Evolutionary conservation across 225 moss, liverwort and hornwort genomes (phyloP), one percentile per base, ranked within the genome.

Genomic region (Rhytidiadelphus loreus): DNA sequence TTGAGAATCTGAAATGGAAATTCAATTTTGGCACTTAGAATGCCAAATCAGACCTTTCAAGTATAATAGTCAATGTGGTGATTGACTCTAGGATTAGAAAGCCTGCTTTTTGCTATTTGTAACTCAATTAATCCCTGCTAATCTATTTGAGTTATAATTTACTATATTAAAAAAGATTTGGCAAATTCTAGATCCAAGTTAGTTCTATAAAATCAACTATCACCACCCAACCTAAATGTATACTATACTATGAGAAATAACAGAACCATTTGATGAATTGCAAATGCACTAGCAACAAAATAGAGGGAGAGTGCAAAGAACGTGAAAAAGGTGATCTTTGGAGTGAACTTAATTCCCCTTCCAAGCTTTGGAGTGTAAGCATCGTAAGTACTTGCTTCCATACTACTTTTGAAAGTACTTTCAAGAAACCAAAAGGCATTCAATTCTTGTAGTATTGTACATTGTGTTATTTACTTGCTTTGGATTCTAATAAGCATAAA

Each of bases 271-370:
- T 0, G 7, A 39, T 21, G 3, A 68, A n/a, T n/a, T 68, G 23
- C 7, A 68, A 68, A 68, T 22, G 32, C 23, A n/a, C 7, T 0
- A 24, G 1, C 14, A 25, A 39, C 0, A 7, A 1, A 41, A 70
- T 70, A 14, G 41, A 8, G 0, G 2, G 3, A 41, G 1, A 39
- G 0, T 33, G 4, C 0, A 0, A 0, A 7, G 4, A 39, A 69
- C 0, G 0, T 39, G 5, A 41, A 41, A 69, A 2, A 7, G 0
- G 7, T 0, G 0, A 39, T 12, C 4, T 39, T 21, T 66, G 12
- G 11, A 66, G 3, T 66, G 12, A 37, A 6, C 12, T 66, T 66
- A 13, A 12, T n/a, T 68, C 2, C 2, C 13, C 21, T 39, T 0
- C 1, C 0, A 68, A 4, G 4, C 2, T n/a, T 68, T n/a, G 4